phyloP scores from a whole-genome alignment of 129 eudicot genomes.

The Flaveria robusta region DNA sequence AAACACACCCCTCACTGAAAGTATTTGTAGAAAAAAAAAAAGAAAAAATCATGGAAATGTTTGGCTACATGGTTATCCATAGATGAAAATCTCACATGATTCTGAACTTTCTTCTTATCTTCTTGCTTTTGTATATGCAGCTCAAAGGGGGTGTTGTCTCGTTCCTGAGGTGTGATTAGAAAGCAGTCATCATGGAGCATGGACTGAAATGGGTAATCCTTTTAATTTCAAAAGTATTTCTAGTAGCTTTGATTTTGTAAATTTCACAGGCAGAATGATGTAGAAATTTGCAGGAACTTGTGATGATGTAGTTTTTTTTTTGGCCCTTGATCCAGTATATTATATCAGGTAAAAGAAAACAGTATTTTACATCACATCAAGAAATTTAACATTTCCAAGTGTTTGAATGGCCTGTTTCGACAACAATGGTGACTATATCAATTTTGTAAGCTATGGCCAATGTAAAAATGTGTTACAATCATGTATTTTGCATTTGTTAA shows the following conservation, averaged over 20 bases:
- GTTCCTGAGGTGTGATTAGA: slow-evolving; percentile 36
- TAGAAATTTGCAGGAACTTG: slow-evolving; percentile 27
- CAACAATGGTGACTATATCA: no score
- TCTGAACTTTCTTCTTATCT: not conserved
- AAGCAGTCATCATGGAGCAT: not conserved
- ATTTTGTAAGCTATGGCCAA: no score
- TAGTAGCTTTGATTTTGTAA: not conserved
- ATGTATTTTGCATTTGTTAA: not conserved
- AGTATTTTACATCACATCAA: slow-evolving; percentile 22
- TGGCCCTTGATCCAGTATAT: slow-evolving; percentile 9
- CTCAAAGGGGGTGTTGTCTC: slow-evolving; percentile 83
- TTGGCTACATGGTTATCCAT: not conserved
- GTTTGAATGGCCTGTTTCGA: not conserved
- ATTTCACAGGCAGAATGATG: not conserved
- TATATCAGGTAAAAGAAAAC: not conserved
- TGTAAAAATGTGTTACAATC: not conserved
- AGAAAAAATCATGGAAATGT: not conserved
- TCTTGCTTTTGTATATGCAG: slow-evolving; percentile 48
- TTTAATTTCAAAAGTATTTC: not conserved
- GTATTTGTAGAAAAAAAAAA: no score
- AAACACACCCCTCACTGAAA: no score
- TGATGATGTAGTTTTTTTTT: not conserved
- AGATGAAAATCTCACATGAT: not conserved
- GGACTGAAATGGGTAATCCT: slow-evolving; percentile 6
- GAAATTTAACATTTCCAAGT: not conserved